Base-by-base conservation (phyloP, 768 basidiomycete species). In the Pulveroboletus ravenelii region DNA sequence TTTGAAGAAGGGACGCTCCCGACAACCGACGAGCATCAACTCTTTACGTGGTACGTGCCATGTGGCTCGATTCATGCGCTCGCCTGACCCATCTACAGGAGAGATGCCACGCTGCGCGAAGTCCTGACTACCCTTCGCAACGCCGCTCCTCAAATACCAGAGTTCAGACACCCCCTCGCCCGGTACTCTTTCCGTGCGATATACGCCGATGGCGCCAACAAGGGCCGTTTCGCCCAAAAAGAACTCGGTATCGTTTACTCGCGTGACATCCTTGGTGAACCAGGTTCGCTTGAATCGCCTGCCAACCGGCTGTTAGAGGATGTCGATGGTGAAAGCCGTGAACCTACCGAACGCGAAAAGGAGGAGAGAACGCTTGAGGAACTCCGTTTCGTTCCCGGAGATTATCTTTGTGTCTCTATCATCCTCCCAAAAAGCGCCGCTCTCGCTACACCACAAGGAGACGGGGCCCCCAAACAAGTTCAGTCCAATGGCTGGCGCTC, bases 181-280 rank as follows among this genome's bases (percentile, higher is more conserved):
- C 82, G 87, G 20, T 92, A 87, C 69, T 80, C 82, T 8, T 92
- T 92, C 76, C 79, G 85, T 35, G 81, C 87, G 9, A 79, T 91
- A 43, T 90, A 85, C 55, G 87, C 86, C 5, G 89, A 90, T 63
- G 74, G 82, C 9, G 76, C 79, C 6, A 81, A 80, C 65, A 82
- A 84, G 55, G 89, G 88, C 6, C 78, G 81, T 14, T 87, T 84
- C 56, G 72, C 82, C 0, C 78, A 81, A 63, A 90, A 90, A 70
- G 89, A 92, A 38, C 79, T 92, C 38, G 89, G 89, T 25, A 78
- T 78, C 60, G 84, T 92, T 35, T 87, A 88, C 67, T 87, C 88
- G 39, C 83, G 89, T 54, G 90, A 91, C 68, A 86, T 91, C 55
- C 78, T 89, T 3, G 88, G 88, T 42, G 89, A 89, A 65, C 84